These are phyloP conservation scores for Elsinoe ampelina DNA, from an alignment of 2,329 filamentous ascomycete genomes.

Conservation along the genomic window DNA sequence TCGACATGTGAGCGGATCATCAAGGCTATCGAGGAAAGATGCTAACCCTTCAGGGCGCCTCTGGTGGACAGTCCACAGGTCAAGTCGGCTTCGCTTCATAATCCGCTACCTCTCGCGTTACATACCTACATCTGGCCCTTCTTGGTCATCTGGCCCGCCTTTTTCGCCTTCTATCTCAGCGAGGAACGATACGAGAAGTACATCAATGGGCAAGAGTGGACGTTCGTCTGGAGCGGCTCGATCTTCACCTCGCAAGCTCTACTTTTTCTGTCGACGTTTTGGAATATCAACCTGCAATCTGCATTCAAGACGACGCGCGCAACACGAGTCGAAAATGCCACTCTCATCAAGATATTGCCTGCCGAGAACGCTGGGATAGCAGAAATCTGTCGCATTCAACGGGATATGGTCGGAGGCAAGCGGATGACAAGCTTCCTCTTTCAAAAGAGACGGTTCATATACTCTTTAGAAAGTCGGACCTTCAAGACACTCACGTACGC, in stretches of 20 bases:
- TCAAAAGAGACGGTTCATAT: constrained; percentile 95
- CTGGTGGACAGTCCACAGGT: constrained; percentile 92
- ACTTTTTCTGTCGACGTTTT: constrained; percentile 92
- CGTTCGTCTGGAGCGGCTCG: constrained; percentile 82
- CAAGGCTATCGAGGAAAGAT: background rate
- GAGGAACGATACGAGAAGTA: constrained; percentile 79
- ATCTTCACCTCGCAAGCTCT: constrained; percentile 85
- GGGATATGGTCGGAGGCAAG: constrained; percentile 68
- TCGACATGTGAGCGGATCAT: constrained; percentile 4
- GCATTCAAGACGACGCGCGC: constrained; percentile 70
- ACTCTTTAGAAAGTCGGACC: constrained; percentile 58
- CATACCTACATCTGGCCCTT: constrained; percentile 94
- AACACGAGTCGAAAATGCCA: constrained; percentile 60
- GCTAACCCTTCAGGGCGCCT: constrained; percentile 42
- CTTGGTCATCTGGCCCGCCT: constrained; percentile 80
- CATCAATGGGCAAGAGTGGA: constrained; percentile 94
- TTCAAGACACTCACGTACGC: constrained; percentile 77
- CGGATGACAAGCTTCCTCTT: constrained; percentile 82
- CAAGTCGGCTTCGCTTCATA: constrained; percentile 75
- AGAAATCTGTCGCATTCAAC: constrained; percentile 75
- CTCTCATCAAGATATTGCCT: constrained; percentile 87
- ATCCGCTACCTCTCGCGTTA: constrained; percentile 68
- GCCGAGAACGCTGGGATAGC: constrained; percentile 78
- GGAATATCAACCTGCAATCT: constrained; percentile 82
- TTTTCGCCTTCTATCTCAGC: constrained; percentile 78